Evolutionary conservation across 148 eudicot genomes (phyloP).

Genomic region (Diospyros lotus): DNA sequence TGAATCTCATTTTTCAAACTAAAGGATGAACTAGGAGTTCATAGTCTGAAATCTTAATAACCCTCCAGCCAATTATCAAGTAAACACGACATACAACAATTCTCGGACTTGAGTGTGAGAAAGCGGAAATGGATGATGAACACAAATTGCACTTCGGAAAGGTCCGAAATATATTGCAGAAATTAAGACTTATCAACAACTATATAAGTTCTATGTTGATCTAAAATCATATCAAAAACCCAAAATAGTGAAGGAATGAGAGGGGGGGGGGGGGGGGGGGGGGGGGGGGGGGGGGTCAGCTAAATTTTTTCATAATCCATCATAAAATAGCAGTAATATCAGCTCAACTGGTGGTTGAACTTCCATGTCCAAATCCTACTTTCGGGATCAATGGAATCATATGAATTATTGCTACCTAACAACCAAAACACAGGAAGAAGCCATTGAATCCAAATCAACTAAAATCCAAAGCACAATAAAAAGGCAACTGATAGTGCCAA

Average conservation of each 20-base stretch:
- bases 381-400: background rate
- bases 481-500: background rate
- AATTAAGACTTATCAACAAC: background rate
- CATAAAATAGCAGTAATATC: background rate
- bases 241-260: too few relatives aligned
- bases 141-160: background rate
- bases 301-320: background rate
- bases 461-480: background rate
- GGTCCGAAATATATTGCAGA: background rate
- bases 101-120: background rate
- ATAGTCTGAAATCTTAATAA: background rate
- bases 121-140: background rate
- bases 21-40: background rate
- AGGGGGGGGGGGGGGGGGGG: too few relatives aligned
- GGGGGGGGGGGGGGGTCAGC: too few relatives aligned
- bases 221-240: background rate
- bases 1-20: background rate
- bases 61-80: background rate
- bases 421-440: background rate
- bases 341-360: background rate
- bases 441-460: background rate
- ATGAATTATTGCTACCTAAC: background rate
- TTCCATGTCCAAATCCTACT: too few relatives aligned
- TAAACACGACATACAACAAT: background rate
- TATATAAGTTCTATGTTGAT: background rate